These are phyloP conservation scores for Colletotrichum truncatum DNA, from an alignment of 2,329 filamentous ascomycete species.

Conservation along the genomic window DNA sequence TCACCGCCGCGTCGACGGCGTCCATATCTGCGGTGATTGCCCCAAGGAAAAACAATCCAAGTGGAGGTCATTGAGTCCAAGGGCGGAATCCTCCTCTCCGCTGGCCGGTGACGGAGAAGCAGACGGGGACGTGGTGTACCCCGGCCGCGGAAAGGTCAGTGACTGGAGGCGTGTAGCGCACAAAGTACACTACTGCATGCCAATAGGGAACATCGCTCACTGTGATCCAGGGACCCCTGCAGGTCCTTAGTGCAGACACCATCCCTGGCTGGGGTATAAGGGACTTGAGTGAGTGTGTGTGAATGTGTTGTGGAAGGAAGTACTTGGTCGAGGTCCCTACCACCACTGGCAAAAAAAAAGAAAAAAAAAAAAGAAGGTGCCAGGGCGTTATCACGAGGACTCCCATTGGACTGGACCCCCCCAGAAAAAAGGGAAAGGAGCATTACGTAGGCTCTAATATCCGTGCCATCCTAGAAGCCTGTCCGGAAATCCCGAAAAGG, in stretches of 20 bases:
- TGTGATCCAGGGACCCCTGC: not conserved
- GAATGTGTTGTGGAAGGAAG: too few species aligned
- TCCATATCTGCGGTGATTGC: not conserved
- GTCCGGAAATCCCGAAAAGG: not conserved
- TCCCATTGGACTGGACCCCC: not conserved
- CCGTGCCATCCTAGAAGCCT: constrained; percentile 24
- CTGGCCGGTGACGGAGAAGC: constrained; percentile 5
- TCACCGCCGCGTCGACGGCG: constrained; percentile 9
- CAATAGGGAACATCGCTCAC: not conserved
- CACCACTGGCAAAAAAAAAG: too few species aligned
- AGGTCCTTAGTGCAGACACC: too few species aligned
- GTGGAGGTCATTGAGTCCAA: not conserved
- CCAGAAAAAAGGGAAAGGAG: not conserved
- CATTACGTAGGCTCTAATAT: constrained; percentile 25
- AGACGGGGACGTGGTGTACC: not conserved
- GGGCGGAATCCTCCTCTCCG: constrained; percentile 22
- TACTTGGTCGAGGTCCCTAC: too few species aligned
- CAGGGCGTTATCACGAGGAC: not conserved
- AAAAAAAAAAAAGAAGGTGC: too few species aligned
- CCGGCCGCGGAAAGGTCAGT: not conserved
- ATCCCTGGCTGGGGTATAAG: too few species aligned
- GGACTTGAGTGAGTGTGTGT: too few species aligned
- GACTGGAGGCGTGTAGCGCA: not conserved
- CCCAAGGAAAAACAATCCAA: not conserved
- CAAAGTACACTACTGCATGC: constrained; percentile 1